Percentiles rank a stretch among this genome's conserved stretches.
Evolutionary conservation across 2,329 filamentous ascomycete genomes (phyloP).

Genomic region (Colletotrichum gloeosporioides): DNA sequence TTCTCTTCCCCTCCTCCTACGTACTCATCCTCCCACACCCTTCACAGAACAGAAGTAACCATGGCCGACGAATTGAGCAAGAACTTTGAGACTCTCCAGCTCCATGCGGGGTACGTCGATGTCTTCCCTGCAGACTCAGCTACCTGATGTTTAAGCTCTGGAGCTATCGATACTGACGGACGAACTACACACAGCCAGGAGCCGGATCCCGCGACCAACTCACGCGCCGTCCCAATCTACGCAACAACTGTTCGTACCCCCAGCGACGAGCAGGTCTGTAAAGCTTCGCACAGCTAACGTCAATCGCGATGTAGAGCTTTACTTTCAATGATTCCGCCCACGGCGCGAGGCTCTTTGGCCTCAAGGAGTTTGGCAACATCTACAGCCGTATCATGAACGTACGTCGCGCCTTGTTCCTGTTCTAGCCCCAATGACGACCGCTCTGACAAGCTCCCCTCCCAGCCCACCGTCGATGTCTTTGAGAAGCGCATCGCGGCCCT

Average conservation of each 20-base stretch:
- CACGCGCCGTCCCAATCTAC: conserved; percentile 94
- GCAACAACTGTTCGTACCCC: conserved; percentile 68
- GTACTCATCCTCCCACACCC: neutral
- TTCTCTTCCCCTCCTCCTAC: neutral
- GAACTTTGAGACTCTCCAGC: conserved; percentile 84
- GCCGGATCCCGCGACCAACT: conserved; percentile 81
- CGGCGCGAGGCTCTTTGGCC: conserved; percentile 90
- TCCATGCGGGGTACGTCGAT: conserved; percentile 76
- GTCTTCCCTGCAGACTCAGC: neutral
- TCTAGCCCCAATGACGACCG: neutral
- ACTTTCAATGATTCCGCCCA: conserved; percentile 96
- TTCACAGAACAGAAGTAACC: neutral
- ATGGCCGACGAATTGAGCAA: conserved; percentile 55
- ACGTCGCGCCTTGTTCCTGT: conserved; percentile 33
- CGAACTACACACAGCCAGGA: conserved; percentile 63
- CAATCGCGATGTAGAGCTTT: conserved; percentile 67
- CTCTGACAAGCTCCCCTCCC: neutral
- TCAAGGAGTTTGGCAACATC: conserved; percentile 97
- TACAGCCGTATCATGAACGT: conserved; percentile 97
- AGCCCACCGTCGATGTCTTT: conserved; percentile 94
- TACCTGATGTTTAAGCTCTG: neutral
- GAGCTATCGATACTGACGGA: conserved; percentile 7
- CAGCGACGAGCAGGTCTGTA: neutral
- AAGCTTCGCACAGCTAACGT: neutral
- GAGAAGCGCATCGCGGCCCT: conserved; percentile 96